Conservation (phyloP, 371 early-diverging fungal species). For the Cokeromyces recurvatus region DNA sequence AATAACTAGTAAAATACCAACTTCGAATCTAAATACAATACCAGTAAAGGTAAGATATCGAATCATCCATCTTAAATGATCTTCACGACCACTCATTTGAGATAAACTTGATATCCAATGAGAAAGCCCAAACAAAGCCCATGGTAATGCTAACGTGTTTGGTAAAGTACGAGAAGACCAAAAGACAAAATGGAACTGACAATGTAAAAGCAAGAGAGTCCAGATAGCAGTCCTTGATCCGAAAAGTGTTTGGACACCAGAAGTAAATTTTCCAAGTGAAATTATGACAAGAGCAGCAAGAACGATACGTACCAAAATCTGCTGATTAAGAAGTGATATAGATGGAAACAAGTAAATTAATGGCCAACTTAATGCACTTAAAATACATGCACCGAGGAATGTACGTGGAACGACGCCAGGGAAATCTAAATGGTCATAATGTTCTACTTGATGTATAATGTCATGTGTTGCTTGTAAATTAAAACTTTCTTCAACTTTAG, state of each 20-base stretch:
- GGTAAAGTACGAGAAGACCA: constrained; percentile 87
- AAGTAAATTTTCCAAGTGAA: constrained; percentile 37
- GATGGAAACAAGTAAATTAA: neutral
- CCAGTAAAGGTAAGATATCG: constrained; percentile 56
- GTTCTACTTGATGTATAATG: constrained; percentile 53
- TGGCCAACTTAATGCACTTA: constrained; percentile 30
- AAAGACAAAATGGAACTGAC: constrained; percentile 86
- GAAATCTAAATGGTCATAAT: constrained; percentile 79
- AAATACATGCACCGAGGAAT: constrained; percentile 72
- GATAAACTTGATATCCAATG: constrained; percentile 34
- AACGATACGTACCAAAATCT: constrained; percentile 44
- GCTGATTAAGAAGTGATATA: constrained; percentile 14
- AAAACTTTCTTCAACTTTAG: constrained; percentile 97
- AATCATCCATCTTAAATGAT: constrained; percentile 46
- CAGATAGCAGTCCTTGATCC: constrained; percentile 50
- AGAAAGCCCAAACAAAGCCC: constrained; percentile 43
- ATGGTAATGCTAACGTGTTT: constrained; percentile 79
- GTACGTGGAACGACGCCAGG: constrained; percentile 95
- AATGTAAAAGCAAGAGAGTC: constrained; percentile 56
- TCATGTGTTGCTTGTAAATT: constrained; percentile 91
- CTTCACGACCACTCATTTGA: constrained; percentile 5
- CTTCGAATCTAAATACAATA: constrained; percentile 82
- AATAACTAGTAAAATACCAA: constrained; percentile 50
- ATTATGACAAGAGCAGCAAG: constrained; percentile 49
- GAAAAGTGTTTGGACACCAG: constrained; percentile 46